Base-by-base conservation (phyloP, 306 rosid genomes). In the Oxytropis ochrocephala region DNA sequence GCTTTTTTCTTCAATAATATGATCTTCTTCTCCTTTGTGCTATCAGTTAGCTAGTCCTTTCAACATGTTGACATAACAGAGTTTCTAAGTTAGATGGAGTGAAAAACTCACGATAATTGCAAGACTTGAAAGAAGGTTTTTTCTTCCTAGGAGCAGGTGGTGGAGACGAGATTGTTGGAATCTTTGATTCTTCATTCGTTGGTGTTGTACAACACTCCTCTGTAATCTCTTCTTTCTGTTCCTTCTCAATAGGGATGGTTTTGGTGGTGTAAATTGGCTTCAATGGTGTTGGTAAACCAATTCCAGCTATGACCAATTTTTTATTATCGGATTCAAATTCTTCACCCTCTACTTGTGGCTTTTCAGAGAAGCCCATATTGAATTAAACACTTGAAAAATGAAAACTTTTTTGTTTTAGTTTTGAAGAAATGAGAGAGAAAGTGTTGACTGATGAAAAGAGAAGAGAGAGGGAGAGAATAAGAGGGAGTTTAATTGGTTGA, bases 91-190 rank as follows among this genome's bases (percentile, higher is more conserved):
- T 97, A 0, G 88, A 91, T 57, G 97, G 89, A 7, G 76, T 78
- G 81, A 90, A 85, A 81, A 93, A 84, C 78, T 88, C 73, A 24
- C 73, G 79, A 29, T 75, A 85, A 17, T 79, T 88, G 67, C 85
- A 93, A n/a, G n/a, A n/a, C 81, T 83, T 86, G 6, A 57, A 33
- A 4, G 93, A 67, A 63, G 91, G 27, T 64, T 85, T 90, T 47
- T 58, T 67, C 78, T 92, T 92, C 62, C 72, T 86, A 7, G 98
- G 97, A 50, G 97, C 84, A 30, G 96, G 89, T 7, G 98, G 98
- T 5, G 98, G 98, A 30, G 97, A 94, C 33, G 80, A 79, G 66
- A 85, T 46, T 8, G 80, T 58, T 17, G 85, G 88, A 27, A 94
- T 88, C 64, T 87, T 83, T 0, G 91, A 58, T 19, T 87, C 94